A percentile compares a stretch with the other conserved stretches of the same genome.
These are phyloP conservation scores for Ramularia collo-cygni DNA, from an alignment of 2,329 filamentous ascomycete genomes.

Conservation along the genomic window DNA sequence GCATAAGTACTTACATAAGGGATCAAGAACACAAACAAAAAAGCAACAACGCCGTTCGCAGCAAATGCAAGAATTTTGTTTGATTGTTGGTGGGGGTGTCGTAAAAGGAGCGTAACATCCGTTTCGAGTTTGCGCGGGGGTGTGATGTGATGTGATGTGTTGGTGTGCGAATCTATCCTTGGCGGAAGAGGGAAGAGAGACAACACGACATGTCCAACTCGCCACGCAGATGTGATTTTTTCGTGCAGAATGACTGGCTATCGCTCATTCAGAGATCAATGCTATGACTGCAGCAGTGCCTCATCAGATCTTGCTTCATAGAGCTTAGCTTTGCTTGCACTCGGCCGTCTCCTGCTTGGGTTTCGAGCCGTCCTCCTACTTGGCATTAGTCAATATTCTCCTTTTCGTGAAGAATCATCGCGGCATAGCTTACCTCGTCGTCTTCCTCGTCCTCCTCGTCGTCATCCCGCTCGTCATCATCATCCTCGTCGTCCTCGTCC, in stretches of 20 bases:
- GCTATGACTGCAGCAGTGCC: too few relatives aligned
- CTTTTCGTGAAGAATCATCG: background rate
- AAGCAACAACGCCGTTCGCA: conserved; percentile 3
- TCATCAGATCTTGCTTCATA: too few relatives aligned
- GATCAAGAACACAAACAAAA: background rate
- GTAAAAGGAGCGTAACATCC: background rate
- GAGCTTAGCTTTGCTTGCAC: conserved; percentile 81
- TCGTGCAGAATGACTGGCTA: too few relatives aligned
- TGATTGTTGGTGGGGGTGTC: background rate
- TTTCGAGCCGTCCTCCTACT: conserved; percentile 78
- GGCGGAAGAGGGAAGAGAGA: background rate
- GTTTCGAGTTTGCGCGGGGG: too few relatives aligned
- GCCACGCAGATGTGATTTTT: too few relatives aligned
- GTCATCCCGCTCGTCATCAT: conserved; percentile 77
- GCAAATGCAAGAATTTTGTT: conserved; percentile 2
- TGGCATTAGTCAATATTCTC: conserved; percentile 19
- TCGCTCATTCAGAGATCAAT: too few relatives aligned
- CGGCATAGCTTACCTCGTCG: conserved; percentile 39
- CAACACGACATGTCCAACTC: too few relatives aligned
- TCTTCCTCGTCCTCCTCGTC: conserved; percentile 62
- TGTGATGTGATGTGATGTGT: background rate
- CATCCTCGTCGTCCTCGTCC: conserved; percentile 89
- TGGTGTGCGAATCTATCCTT: background rate
- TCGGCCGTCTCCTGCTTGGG: conserved; percentile 91
- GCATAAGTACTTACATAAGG: background rate